These are phyloP conservation scores for Hirsutella thompsonii DNA, from an alignment of 2,329 filamentous ascomycete species.

Conservation along the genomic window DNA sequence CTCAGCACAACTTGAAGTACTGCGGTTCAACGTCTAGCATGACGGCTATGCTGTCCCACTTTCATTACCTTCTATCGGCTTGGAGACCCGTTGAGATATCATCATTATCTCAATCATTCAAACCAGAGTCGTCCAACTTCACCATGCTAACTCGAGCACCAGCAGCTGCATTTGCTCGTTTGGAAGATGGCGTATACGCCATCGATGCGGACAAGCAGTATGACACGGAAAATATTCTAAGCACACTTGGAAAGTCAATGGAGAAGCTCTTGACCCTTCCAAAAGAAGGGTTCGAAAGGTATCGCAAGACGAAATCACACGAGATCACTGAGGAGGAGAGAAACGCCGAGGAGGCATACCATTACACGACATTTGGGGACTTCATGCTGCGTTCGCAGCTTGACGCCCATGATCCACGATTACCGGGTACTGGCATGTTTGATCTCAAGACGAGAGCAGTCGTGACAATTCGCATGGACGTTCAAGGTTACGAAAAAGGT, in stretches of 20 bases:
- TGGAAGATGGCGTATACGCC: conserved; percentile 76
- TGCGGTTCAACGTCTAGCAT: conserved; percentile 95
- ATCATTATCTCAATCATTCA: conserved; percentile 56
- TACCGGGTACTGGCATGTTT: conserved; percentile 89
- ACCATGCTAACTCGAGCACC: conserved; percentile 63
- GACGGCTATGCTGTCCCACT: conserved; percentile 76
- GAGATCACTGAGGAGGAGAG: conserved; percentile 60
- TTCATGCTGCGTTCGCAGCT: conserved; percentile 93
- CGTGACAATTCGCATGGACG: conserved; percentile 81
- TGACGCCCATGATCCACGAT: conserved; percentile 72
- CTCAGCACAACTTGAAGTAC: conserved; percentile 60
- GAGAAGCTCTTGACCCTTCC: conserved; percentile 85
- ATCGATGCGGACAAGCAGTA: conserved; percentile 94
- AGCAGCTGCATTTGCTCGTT: conserved; percentile 68
- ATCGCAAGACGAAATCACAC: conserved; percentile 55
- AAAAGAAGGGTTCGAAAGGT: conserved; percentile 75
- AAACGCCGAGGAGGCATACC: conserved; percentile 63
- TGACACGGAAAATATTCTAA: conserved; percentile 73
- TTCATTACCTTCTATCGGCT: conserved; percentile 78
- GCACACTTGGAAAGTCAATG: conserved; percentile 89
- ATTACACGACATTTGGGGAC: conserved; percentile 77
- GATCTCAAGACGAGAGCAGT: conserved; percentile 94
- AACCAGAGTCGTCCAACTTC: conserved; percentile 48
- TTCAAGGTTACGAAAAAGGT: conserved; percentile 56
- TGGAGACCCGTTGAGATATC: conserved; percentile 63